Base-by-base conservation (phyloP, 495 filamentous ascomycete genomes). In the Penicillium nucicola region DNA sequence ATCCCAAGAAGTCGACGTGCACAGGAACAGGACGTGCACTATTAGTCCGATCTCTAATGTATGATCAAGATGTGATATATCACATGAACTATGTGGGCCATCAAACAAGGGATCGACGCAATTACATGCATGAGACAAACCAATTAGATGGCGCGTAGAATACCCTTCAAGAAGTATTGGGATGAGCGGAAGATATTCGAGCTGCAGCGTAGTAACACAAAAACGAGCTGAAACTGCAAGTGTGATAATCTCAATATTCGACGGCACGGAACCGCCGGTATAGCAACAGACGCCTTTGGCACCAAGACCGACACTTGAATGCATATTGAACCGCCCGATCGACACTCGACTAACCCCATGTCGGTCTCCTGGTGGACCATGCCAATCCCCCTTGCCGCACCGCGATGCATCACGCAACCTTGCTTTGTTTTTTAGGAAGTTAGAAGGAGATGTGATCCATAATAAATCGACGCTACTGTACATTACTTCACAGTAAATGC, bases 51-150 rank as follows among this genome's bases (percentile, higher is more conserved):
- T 28, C 25, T 9, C 25, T 1, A 28, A 28, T n/a, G n/a, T n/a
- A n/a, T n/a, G n/a, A 28, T 28, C 25, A 9, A 28, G 36, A 37
- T n/a, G 15, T 40, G 30, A 57, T 53, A 15, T 1, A 33, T 39
- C 50, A 48, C 12, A 25, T 34, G 44, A 31, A 39, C 50, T 50
- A 57, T 57, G 45, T 53, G 50, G 45, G 39, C 25, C 25, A 36
- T 38, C 28, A 52, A 40, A 15, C 14, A n/a, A 40, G 13, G n/a
- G 18, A 43, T 35, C 35, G 22, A 18, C n/a, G 23, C 34, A 31
- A 39, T 31, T 40, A 28, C 28, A 22, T 46, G 48, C 48, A 36
- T 42, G 28, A 31, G 1, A 19, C 25, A 42, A 12, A 10, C 44
- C 25, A 50, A 55, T 47, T 13, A 8, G 14, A 58, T 47, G 45